Conservation (phyloP, 306 rosid species). For the Corylus americana region DNA sequence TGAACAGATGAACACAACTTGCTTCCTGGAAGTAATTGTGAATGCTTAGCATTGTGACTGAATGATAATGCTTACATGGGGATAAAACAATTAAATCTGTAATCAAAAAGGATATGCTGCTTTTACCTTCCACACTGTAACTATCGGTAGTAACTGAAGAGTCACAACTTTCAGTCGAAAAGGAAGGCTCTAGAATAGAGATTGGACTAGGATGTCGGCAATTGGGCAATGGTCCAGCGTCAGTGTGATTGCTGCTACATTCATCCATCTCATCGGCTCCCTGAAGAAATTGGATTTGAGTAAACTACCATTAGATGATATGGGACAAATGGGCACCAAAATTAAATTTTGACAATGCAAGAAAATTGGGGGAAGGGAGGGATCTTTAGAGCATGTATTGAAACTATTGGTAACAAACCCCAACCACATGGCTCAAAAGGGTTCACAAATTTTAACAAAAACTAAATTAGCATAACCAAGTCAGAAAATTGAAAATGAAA, state of each 20-base stretch:
- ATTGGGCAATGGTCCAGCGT: constrained; percentile 34
- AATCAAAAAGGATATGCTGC: background rate
- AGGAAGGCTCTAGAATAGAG: constrained; percentile 78
- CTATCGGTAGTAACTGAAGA: constrained; percentile 64
- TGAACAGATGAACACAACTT: constrained; percentile 60
- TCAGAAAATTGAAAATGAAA: background rate
- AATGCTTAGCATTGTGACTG: constrained; percentile 11
- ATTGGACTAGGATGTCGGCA: constrained; percentile 80
- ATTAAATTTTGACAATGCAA: constrained; percentile 3
- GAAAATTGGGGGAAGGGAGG: background rate
- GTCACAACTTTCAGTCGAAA: constrained; percentile 76
- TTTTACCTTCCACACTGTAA: constrained; percentile 67
- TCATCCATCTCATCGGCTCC: constrained; percentile 44
- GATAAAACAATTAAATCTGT: background rate
- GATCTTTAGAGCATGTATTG: background rate
- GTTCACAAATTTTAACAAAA: background rate
- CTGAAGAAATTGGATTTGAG: constrained; percentile 38
- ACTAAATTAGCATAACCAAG: background rate
- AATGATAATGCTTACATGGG: constrained; percentile 6
- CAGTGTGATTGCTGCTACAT: constrained; percentile 37
- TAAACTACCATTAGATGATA: constrained; percentile 27
- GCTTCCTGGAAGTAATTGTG: constrained; percentile 58
- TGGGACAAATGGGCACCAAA: constrained; percentile 12
- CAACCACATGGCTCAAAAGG: background rate
- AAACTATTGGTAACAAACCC: background rate